A percentile compares a stretch with the other conserved stretches of the same genome.
These are phyloP conservation scores for Salix udensis DNA, from an alignment of 345 rosid species.

Conservation along the genomic window DNA sequence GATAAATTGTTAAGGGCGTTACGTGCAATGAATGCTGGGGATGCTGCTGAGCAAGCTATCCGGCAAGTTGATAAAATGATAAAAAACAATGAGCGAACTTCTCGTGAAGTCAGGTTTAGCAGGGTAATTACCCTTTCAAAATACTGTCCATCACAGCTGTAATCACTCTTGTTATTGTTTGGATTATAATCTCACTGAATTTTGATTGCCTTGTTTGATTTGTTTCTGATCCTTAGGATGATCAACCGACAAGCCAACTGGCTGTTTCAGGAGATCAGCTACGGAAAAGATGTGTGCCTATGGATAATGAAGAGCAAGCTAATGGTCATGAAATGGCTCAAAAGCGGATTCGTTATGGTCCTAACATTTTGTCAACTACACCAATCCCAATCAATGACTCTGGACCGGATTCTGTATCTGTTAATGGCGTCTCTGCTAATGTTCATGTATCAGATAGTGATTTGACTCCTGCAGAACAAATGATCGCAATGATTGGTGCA, in stretches of 20 bases:
- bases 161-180: neutral
- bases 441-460: slow-evolving; percentile 53
- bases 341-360: slow-evolving; percentile 57
- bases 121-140: slow-evolving; percentile 45
- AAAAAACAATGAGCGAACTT: slow-evolving; percentile 77
- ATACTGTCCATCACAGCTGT: neutral
- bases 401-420: slow-evolving; percentile 43
- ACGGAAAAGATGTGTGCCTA: slow-evolving; percentile 65
- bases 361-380: slow-evolving; percentile 32
- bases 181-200: neutral
- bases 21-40: slow-evolving; percentile 87
- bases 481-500: slow-evolving; percentile 98
- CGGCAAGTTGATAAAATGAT: slow-evolving; percentile 89
- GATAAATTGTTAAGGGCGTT: slow-evolving; percentile 75
- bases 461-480: slow-evolving; percentile 86
- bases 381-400: slow-evolving; percentile 47
- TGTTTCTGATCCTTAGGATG: slow-evolving; percentile 52
- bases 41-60: slow-evolving; percentile 91
- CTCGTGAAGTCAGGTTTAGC: slow-evolving; percentile 63
- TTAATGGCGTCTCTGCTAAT: slow-evolving; percentile 51
- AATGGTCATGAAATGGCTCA: slow-evolving; percentile 54
- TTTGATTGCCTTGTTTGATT: neutral
- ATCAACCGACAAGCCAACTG: slow-evolving; percentile 55
- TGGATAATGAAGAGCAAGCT: slow-evolving; percentile 54
- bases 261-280: slow-evolving; percentile 49